Conservation (phyloP, 805 yeast species). For the Metschnikowia sp. region DNA sequence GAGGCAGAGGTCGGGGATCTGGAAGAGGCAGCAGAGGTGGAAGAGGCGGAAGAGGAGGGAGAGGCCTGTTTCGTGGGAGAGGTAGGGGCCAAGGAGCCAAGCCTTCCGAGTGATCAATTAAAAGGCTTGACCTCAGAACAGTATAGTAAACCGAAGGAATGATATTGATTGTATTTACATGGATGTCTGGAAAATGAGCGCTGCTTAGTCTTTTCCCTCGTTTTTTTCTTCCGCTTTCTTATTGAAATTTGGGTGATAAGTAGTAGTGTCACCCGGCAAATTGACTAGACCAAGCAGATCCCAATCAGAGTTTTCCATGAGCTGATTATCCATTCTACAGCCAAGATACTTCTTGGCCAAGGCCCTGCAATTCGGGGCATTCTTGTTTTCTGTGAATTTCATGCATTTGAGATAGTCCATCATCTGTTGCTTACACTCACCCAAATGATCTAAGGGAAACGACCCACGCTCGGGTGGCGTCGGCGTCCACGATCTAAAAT, state of each 20-base stretch:
- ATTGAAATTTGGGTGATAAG: background rate
- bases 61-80: slow-evolving; percentile 9
- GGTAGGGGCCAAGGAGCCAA: slow-evolving; percentile 13
- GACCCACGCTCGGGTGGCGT: slow-evolving; percentile 97
- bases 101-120: background rate
- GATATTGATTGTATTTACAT: slow-evolving; percentile 3
- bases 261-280: slow-evolving; percentile 32
- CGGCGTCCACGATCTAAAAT: slow-evolving; percentile 51
- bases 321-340: slow-evolving; percentile 81
- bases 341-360: slow-evolving; percentile 77
- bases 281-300: slow-evolving; percentile 41
- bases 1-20: slow-evolving; percentile 13
- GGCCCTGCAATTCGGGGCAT: slow-evolving; percentile 86
- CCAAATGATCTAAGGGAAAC: slow-evolving; percentile 86
- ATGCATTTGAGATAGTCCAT: slow-evolving; percentile 72
- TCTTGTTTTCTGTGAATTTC: slow-evolving; percentile 71
- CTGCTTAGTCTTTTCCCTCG: background rate
- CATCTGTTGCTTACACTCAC: slow-evolving; percentile 81
- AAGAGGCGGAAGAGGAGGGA: slow-evolving; percentile 21
- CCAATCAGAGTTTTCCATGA: slow-evolving; percentile 43
- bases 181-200: background rate
- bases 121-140: background rate
- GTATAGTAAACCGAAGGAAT: background rate
- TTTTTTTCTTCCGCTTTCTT: background rate
- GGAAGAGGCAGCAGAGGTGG: slow-evolving; percentile 24